Conservation (phyloP, 2,329 filamentous ascomycete species). For the Escovopsis sp. region DNA sequence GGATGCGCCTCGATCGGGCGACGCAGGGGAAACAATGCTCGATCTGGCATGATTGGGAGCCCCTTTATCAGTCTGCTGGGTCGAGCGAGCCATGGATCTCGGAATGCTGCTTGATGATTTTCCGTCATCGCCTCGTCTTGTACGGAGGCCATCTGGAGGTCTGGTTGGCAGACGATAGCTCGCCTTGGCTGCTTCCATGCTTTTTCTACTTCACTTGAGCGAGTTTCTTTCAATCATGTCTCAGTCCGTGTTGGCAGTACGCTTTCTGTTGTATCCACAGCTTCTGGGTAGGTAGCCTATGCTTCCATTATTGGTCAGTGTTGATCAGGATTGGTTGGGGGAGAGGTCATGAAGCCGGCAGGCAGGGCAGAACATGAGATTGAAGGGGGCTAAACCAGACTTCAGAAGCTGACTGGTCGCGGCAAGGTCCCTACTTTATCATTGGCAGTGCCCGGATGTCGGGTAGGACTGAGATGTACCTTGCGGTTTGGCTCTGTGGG, state of each 20-base stretch:
- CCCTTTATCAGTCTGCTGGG: slow-evolving; percentile 11
- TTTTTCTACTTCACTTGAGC: slow-evolving; percentile 16
- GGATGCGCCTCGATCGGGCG: slow-evolving; percentile 11
- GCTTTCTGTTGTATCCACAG: too few relatives aligned
- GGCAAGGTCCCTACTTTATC: too few relatives aligned
- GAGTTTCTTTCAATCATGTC: slow-evolving; percentile 9
- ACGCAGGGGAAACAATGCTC: slow-evolving; percentile 7
- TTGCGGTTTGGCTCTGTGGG: background rate
- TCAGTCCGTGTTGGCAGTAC: slow-evolving; percentile 2
- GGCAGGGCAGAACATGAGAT: too few relatives aligned
- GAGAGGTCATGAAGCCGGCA: background rate
- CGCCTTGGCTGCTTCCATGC: slow-evolving; percentile 28
- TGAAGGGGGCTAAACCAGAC: too few relatives aligned
- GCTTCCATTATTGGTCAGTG: background rate
- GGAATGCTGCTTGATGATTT: slow-evolving; percentile 9
- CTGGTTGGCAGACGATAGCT: slow-evolving; percentile 26
- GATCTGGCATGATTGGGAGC: slow-evolving; percentile 8
- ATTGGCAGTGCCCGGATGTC: too few relatives aligned
- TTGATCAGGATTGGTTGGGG: background rate
- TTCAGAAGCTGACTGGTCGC: too few relatives aligned
- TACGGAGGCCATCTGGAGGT: slow-evolving; percentile 22
- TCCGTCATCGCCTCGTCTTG: slow-evolving; percentile 13
- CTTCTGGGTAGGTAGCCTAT: background rate
- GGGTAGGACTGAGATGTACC: too few relatives aligned
- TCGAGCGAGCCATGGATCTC: slow-evolving; percentile 11